Conservation (phyloP, 73 alveolate genomes). For the Stentor roeselii region DNA sequence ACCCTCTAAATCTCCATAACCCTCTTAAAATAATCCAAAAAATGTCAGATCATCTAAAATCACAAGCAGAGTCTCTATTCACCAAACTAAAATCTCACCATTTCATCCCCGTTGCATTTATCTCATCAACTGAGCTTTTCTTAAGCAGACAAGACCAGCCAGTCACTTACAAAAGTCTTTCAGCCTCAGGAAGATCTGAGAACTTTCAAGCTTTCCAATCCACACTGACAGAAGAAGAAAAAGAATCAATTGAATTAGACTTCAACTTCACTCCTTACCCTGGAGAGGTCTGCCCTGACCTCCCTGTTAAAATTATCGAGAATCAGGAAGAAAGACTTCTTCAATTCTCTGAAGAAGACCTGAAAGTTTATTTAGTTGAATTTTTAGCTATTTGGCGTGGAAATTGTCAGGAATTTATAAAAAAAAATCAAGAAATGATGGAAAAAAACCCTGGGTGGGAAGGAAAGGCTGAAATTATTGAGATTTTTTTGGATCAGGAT, state of each 20-base stretch:
- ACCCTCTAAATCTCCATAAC: too few species aligned
- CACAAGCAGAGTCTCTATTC: too few species aligned
- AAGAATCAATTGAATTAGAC: neutral
- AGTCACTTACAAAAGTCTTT: neutral
- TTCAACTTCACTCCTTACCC: neutral
- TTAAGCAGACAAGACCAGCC: neutral
- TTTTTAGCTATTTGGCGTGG: constrained; percentile 60
- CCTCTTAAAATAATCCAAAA: too few species aligned
- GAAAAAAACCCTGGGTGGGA: constrained; percentile 38
- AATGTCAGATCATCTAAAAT: too few species aligned
- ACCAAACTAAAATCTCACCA: too few species aligned
- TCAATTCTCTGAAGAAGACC: neutral
- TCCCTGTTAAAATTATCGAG: neutral
- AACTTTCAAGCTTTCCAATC: neutral
- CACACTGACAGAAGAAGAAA: neutral
- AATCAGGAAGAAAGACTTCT: neutral
- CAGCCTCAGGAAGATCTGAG: neutral
- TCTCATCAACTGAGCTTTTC: neutral
- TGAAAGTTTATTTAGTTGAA: constrained; percentile 24
- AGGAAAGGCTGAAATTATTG: constrained; percentile 43
- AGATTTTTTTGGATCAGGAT: constrained; percentile 34
- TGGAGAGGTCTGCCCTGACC: neutral
- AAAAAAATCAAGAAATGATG: constrained; percentile 50
- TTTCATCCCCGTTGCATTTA: too few species aligned
- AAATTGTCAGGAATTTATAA: constrained; percentile 51